Evolutionary conservation across 495 filamentous ascomycete species (phyloP).

Genomic region (Penicillium bovifimosum): DNA sequence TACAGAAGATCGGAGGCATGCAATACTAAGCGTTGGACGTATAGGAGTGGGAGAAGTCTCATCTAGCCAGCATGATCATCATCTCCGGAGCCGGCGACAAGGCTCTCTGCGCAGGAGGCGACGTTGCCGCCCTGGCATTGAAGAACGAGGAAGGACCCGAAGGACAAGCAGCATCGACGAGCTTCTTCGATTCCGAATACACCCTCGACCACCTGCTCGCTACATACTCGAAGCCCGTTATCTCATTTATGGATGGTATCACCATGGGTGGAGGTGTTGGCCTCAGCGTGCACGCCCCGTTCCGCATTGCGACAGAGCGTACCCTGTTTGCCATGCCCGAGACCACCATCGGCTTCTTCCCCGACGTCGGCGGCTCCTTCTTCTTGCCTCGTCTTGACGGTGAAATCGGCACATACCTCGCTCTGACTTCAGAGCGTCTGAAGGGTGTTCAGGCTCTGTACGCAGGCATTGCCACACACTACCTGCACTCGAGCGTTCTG

Average conservation of each 20-base stretch:
- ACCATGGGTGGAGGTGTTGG: conserved; percentile 98
- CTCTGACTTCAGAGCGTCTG: conserved; percentile 75
- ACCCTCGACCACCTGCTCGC: conserved; percentile 89
- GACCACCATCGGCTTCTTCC: conserved; percentile 96
- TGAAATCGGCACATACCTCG: conserved; percentile 79
- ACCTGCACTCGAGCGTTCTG: conserved; percentile 81
- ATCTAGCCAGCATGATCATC: conserved; percentile 86
- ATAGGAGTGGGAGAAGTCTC: conserved; percentile 87
- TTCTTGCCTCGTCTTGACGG: conserved; percentile 89
- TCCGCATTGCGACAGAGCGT: conserved; percentile 92
- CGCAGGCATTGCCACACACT: conserved; percentile 86
- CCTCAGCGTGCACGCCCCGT: conserved; percentile 87
- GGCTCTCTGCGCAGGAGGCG: conserved; percentile 91
- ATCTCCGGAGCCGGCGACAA: conserved; percentile 80
- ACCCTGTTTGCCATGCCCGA: conserved; percentile 98
- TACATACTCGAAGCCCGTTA: conserved; percentile 88
- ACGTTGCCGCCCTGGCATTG: conserved; percentile 70
- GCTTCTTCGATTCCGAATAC: conserved; percentile 92
- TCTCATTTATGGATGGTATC: conserved; percentile 95
- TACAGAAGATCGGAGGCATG: not conserved
- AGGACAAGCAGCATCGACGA: conserved; percentile 62
- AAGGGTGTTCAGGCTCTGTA: conserved; percentile 77
- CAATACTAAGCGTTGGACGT: conserved; percentile 15
- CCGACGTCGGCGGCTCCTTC: conserved; percentile 92
- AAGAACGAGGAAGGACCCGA: conserved; percentile 61